Conservation (phyloP, 2,329 filamentous ascomycete genomes). For the Phaeosphaeria sp. region DNA sequence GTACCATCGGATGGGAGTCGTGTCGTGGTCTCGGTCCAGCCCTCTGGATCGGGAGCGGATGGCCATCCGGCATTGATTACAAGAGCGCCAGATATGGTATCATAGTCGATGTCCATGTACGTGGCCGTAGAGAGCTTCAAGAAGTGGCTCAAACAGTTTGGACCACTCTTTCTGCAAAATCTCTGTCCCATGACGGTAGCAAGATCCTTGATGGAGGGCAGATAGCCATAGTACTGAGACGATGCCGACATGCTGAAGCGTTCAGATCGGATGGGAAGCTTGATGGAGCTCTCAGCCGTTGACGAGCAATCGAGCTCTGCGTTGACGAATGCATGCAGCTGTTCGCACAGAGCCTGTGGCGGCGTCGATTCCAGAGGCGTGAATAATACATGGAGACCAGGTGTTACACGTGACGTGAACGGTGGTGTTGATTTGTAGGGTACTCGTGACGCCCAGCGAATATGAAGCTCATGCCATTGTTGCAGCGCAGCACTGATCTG, state of each 20-base stretch:
- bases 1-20: slow-evolving; percentile 54
- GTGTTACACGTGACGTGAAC: slow-evolving; percentile 75
- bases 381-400: slow-evolving; percentile 83
- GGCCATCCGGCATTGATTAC: slow-evolving; percentile 71
- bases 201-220: slow-evolving; percentile 42
- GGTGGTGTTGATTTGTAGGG: slow-evolving; percentile 69
- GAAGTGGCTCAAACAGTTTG: slow-evolving; percentile 59
- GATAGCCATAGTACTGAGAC: slow-evolving; percentile 73
- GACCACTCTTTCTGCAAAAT: slow-evolving; percentile 39
- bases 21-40: slow-evolving; percentile 57
- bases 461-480: slow-evolving; percentile 73
- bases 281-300: slow-evolving; percentile 67
- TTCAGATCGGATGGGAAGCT: slow-evolving; percentile 61
- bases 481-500: slow-evolving; percentile 68
- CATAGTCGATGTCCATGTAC: slow-evolving; percentile 79
- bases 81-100: slow-evolving; percentile 70
- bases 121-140: slow-evolving; percentile 61
- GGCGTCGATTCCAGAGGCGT: slow-evolving; percentile 60
- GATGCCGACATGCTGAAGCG: slow-evolving; percentile 69
- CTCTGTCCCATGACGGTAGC: neutral
- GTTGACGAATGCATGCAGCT: slow-evolving; percentile 66
- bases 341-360: slow-evolving; percentile 58
- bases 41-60: slow-evolving; percentile 24
- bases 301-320: slow-evolving; percentile 62
- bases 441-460: slow-evolving; percentile 75